A percentile compares a stretch with the other conserved stretches of the same genome.
Evolutionary conservation across 1,284 basidiomycete genomes (phyloP).

Genomic region (Mycena sp.): DNA sequence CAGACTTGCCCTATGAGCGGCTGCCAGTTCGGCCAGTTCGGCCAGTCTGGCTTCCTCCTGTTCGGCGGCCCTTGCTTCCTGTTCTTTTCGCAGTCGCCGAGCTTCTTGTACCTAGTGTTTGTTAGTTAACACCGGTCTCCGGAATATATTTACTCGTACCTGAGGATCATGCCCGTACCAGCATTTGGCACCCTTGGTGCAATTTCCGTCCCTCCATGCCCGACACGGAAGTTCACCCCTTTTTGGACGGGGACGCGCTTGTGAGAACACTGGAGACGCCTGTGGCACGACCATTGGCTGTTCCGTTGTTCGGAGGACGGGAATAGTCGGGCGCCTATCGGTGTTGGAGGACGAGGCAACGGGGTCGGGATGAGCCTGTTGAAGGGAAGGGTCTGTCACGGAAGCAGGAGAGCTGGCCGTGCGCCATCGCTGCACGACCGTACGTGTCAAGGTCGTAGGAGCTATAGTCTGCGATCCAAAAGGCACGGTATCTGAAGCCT

Average conservation of each 20-base stretch:
- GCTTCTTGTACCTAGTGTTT: constrained; percentile 22
- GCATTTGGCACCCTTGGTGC: constrained; percentile 35
- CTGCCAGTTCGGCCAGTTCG: constrained; percentile 12
- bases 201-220: constrained; percentile 37
- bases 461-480: no score
- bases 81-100: constrained; percentile 27
- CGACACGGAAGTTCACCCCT: constrained; percentile 31
- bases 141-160: constrained; percentile 15
- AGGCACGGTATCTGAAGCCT: no score
- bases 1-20: constrained; percentile 24
- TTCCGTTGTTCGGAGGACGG: neutral
- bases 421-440: no score
- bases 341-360: neutral
- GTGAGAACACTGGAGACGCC: neutral
- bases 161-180: constrained; percentile 34
- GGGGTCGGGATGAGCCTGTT: neutral
- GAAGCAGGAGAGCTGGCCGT: no score
- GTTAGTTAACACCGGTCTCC: neutral
- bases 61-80: constrained; percentile 23
- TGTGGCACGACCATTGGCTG: neutral
- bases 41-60: constrained; percentile 8
- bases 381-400: neutral
- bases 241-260: constrained; percentile 8
- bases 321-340: neutral
- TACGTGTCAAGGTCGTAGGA: no score